Conservation (phyloP, 176 grass and related monocot species). For the Musa schizocarpa region DNA sequence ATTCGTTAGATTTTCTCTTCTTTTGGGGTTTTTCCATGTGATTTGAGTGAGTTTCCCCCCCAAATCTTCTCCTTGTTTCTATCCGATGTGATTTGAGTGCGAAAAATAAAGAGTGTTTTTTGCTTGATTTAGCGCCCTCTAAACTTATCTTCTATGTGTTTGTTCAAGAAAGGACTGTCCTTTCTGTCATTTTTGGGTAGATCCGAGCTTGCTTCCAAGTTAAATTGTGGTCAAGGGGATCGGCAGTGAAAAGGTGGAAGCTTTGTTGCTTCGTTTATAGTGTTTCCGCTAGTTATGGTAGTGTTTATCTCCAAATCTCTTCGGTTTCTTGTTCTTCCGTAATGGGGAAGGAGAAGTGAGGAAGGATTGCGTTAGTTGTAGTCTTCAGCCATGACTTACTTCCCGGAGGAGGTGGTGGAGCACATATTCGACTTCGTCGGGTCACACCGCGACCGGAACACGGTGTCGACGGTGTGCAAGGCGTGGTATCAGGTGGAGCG, state of each 20-base stretch:
- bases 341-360: slow-evolving; percentile 14
- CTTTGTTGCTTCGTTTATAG: neutral
- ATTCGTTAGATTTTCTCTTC: neutral
- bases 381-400: slow-evolving; percentile 53
- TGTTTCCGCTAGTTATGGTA: slow-evolving; percentile 1
- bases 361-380: neutral
- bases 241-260: neutral
- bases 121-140: neutral
- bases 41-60: neutral
- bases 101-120: neutral
- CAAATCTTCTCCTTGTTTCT: neutral
- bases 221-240: slow-evolving; percentile 6
- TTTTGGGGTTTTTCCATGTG: neutral
- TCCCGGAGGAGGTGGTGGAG: slow-evolving; percentile 81
- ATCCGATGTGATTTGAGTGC: neutral
- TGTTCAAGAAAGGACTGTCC: neutral
- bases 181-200: neutral
- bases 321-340: slow-evolving; percentile 6
- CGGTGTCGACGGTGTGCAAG: slow-evolving; percentile 64
- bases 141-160: neutral
- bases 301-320: slow-evolving; percentile 13
- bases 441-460: slow-evolving; percentile 49
- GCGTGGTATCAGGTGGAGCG: slow-evolving; percentile 64
- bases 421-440: slow-evolving; percentile 81
- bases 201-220: neutral